Conservation (phyloP, 2,329 filamentous ascomycete species). For the Arthrobotrys pseudoclavata region DNA sequence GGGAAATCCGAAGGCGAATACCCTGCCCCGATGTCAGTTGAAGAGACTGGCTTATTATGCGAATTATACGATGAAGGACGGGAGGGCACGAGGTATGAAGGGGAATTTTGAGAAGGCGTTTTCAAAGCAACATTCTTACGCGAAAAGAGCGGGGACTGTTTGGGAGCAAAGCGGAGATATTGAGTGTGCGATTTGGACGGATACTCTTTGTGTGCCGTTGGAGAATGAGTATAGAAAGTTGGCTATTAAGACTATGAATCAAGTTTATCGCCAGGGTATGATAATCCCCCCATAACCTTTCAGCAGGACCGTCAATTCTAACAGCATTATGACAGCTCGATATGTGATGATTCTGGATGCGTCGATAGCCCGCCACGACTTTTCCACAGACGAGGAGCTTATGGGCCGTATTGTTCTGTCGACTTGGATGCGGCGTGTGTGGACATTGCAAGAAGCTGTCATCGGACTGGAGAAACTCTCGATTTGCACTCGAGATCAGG, state of each 20-base stretch:
- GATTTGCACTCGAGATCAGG: slow-evolving; percentile 41
- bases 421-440: slow-evolving; percentile 61
- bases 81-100: slow-evolving; percentile 35
- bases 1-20: slow-evolving; percentile 60
- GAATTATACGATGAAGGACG: slow-evolving; percentile 53
- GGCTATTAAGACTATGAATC: slow-evolving; percentile 60
- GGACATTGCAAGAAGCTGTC: slow-evolving; percentile 62
- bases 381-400: slow-evolving; percentile 52
- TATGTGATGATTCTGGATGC: slow-evolving; percentile 56
- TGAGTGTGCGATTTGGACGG: slow-evolving; percentile 58
- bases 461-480: slow-evolving; percentile 51
- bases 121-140: slow-evolving; percentile 29
- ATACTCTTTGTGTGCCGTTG: slow-evolving; percentile 61
- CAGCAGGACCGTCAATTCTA: slow-evolving; percentile 18
- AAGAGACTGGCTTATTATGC: slow-evolving; percentile 48
- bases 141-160: slow-evolving; percentile 35
- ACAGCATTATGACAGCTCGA: slow-evolving; percentile 37
- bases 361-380: slow-evolving; percentile 45
- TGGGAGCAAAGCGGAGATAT: slow-evolving; percentile 35
- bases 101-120: slow-evolving; percentile 36
- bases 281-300: background rate
- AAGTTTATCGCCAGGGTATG: slow-evolving; percentile 57
- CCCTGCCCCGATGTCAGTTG: slow-evolving; percentile 59
- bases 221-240: slow-evolving; percentile 57
- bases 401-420: slow-evolving; percentile 56